phyloP scores from a whole-genome alignment of 2,329 filamentous ascomycete species.

The Lecanosticta acicola region DNA sequence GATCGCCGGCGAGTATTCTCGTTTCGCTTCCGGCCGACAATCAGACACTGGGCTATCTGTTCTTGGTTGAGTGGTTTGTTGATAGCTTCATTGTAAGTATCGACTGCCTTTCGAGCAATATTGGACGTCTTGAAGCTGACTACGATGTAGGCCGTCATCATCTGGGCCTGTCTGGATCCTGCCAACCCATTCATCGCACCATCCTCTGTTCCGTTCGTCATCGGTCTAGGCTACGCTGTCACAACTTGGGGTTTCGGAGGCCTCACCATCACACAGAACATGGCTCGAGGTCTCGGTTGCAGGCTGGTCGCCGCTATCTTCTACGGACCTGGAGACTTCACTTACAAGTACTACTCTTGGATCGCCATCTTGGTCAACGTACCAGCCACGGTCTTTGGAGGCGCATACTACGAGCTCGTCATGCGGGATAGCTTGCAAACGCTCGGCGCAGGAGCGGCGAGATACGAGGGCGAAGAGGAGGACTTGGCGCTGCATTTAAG shows the following conservation, averaged over 20 bases:
- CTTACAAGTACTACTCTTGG: conserved; percentile 45
- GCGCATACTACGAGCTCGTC: conserved; percentile 51
- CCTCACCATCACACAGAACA: conserved; percentile 52
- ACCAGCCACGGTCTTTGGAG: conserved; percentile 53
- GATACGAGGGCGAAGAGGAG: conserved; percentile 49
- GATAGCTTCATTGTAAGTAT: conserved; percentile 48
- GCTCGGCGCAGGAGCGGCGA: conserved; percentile 47
- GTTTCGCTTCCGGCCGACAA: conserved; percentile 46
- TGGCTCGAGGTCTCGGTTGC: conserved; percentile 55
- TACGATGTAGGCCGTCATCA: conserved; percentile 43
- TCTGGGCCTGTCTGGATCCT: conserved; percentile 54
- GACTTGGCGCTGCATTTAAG: conserved; percentile 42
- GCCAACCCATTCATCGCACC: conserved; percentile 53
- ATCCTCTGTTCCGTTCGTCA: conserved; percentile 46
- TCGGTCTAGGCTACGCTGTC: conserved; percentile 51
- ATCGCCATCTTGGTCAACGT: conserved; percentile 54
- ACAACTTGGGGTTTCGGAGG: conserved; percentile 52
- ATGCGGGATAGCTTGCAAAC: conserved; percentile 50
- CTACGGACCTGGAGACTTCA: conserved; percentile 48
- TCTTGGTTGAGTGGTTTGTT: conserved; percentile 56
- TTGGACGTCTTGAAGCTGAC: neutral
- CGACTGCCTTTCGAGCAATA: neutral
- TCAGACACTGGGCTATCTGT: conserved; percentile 53
- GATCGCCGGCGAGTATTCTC: conserved; percentile 51
- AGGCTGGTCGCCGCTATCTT: conserved; percentile 56